Evolutionary conservation across 495 filamentous ascomycete genomes (phyloP).

Genomic region (Penicillium salamii): DNA sequence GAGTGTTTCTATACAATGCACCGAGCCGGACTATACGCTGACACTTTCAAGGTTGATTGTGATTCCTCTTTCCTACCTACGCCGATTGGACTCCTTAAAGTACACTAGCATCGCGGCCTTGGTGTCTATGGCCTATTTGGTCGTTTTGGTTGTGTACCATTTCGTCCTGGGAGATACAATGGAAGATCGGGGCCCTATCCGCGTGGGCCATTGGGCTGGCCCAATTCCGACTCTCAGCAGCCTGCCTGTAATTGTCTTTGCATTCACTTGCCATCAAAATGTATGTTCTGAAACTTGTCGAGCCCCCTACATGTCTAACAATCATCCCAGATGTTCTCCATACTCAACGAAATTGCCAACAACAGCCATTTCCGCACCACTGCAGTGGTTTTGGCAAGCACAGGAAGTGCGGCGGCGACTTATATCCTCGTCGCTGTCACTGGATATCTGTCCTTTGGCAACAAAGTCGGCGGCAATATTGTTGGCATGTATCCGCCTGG

Average conservation of each 20-base stretch:
- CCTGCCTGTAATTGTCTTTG: slow-evolving; percentile 94
- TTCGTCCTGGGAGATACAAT: slow-evolving; percentile 77
- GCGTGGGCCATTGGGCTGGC: slow-evolving; percentile 73
- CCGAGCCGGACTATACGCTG: background rate
- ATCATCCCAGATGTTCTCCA: slow-evolving; percentile 84
- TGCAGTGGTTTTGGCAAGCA: slow-evolving; percentile 74
- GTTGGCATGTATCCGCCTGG: slow-evolving; percentile 87
- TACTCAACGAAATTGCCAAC: slow-evolving; percentile 89
- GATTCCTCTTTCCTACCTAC: slow-evolving; percentile 89
- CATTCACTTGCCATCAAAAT: slow-evolving; percentile 98
- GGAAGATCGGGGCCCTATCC: slow-evolving; percentile 66
- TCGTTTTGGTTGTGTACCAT: slow-evolving; percentile 87
- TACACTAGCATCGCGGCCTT: slow-evolving; percentile 93
- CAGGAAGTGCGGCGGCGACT: slow-evolving; percentile 72
- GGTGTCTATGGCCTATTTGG: slow-evolving; percentile 88
- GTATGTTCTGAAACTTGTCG: slow-evolving; percentile 42
- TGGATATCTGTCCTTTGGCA: slow-evolving; percentile 91
- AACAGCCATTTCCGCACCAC: slow-evolving; percentile 81
- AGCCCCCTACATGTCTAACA: slow-evolving; percentile 6
- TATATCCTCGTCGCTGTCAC: slow-evolving; percentile 93
- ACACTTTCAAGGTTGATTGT: slow-evolving; percentile 68
- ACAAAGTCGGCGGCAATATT: slow-evolving; percentile 84
- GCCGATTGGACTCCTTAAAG: slow-evolving; percentile 89
- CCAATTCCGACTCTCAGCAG: slow-evolving; percentile 75
- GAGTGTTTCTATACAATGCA: slow-evolving; percentile 20